Base-by-base conservation (phyloP, 2,329 filamentous ascomycete species). In the Byssothecium circinans region DNA sequence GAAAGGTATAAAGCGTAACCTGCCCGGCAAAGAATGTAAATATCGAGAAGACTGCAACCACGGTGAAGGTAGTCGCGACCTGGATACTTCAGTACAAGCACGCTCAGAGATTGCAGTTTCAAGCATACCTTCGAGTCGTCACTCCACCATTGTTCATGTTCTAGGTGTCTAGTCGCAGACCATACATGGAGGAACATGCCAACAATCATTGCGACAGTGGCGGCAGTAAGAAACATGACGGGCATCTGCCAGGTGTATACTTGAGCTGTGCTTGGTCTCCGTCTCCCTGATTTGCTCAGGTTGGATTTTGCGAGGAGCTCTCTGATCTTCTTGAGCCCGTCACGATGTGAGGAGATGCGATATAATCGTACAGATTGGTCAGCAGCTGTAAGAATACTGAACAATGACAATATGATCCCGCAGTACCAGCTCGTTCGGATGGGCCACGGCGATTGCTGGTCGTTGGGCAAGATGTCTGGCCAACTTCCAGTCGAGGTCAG, bases 391-490 rank as follows among this genome's bases (percentile, higher is more conserved):
- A 80, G 66, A 6, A 81, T 71, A n/a, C 74, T 74, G 48, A 78
- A 78, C 2, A 81, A 67, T 1, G 78, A 70, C 20, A 82, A 74
- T 10, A 81, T 66, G 30, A 75, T 74, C 11, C 73, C 74, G 41
- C 66, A 68, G 54, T 70, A 75, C 72, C 72, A 75, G 17, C 67
- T 68, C 10, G 73, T 69, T 10, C 72, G 65, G 4, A 75, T 67
- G 4, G 62, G 52, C 74, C 74, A 76, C 2, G 74, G 73, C 12
- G 69, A 66, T 30, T 56, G 27, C n/a, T 58, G 40, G 5, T 64
- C 71, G 37, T 70, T 71, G 10, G 62, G 60, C 7, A 75, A 58
- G 18, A 76, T 66, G 40, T 66, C 65, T 1, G 74, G 74, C 74
- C 74, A 76, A 36, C 66, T 69, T 10, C 74, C 73, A 1, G 74